These are phyloP conservation scores for Zymoseptoria passerinii DNA, from an alignment of 2,329 filamentous ascomycete genomes.

Conservation along the genomic window DNA sequence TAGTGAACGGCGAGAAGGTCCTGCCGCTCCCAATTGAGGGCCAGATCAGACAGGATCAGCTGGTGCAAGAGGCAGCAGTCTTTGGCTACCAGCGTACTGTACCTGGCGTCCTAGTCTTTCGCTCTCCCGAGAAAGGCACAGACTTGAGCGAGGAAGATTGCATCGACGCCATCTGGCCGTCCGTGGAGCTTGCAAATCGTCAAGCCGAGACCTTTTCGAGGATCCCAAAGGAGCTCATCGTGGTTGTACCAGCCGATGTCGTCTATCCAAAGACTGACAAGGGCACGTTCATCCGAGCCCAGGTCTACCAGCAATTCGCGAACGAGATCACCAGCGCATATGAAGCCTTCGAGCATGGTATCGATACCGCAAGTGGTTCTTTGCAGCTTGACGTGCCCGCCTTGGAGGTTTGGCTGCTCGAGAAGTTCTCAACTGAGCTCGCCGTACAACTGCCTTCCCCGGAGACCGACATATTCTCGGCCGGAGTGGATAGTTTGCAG, in stretches of 20 bases:
- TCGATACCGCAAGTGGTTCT: slow-evolving; percentile 5
- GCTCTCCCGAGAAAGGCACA: slow-evolving; percentile 37
- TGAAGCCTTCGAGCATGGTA: slow-evolving; percentile 15
- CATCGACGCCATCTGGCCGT: slow-evolving; percentile 42
- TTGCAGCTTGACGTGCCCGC: slow-evolving; percentile 24
- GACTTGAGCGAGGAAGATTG: slow-evolving; percentile 39
- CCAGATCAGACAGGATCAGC: slow-evolving; percentile 43
- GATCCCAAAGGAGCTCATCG: slow-evolving; percentile 47
- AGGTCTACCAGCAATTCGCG: slow-evolving; percentile 43
- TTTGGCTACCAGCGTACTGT: slow-evolving; percentile 48
- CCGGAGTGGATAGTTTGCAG: slow-evolving; percentile 30
- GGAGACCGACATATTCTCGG: slow-evolving; percentile 28
- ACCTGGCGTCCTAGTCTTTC: slow-evolving; percentile 47
- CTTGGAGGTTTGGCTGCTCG: slow-evolving; percentile 27
- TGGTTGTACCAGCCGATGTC: slow-evolving; percentile 39
- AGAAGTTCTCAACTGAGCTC: slow-evolving; percentile 28
- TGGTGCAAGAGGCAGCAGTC: slow-evolving; percentile 49
- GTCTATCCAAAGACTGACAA: slow-evolving; percentile 49
- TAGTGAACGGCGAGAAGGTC: slow-evolving; percentile 45
- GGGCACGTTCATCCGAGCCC: slow-evolving; percentile 47
- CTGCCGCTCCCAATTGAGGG: slow-evolving; percentile 46
- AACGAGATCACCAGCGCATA: slow-evolving; percentile 43
- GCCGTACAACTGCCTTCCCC: slow-evolving; percentile 15
- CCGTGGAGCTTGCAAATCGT: slow-evolving; percentile 45
- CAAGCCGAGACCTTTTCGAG: slow-evolving; percentile 45